A percentile compares a stretch with the other conserved stretches of the same genome.
Evolutionary conservation across 306 rosid species (phyloP).

Genomic region (Vigna mungo): DNA sequence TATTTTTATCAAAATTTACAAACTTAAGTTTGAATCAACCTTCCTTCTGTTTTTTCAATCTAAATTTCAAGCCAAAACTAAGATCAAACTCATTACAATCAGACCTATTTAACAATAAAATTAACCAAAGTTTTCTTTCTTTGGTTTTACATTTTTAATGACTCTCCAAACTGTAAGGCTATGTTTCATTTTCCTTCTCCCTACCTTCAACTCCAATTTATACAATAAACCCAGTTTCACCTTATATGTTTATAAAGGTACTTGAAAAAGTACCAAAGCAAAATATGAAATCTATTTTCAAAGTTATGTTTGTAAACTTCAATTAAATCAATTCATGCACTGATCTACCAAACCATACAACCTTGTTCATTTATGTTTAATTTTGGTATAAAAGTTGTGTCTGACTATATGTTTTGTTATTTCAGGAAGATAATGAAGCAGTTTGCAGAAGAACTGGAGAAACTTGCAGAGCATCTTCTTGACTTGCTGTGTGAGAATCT

Average conservation of each 20-base stretch:
- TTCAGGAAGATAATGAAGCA: conserved; percentile 79
- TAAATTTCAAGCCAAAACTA: neutral
- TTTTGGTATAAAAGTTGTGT: neutral
- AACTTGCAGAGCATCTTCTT: conserved; percentile 78
- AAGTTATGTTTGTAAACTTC: neutral
- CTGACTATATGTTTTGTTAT: neutral
- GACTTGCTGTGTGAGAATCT: conserved; percentile 92
- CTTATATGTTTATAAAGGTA: neutral
- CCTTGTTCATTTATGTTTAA: neutral
- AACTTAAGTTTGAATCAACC: neutral
- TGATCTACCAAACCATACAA: neutral
- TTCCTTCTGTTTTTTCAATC: neutral
- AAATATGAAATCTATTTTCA: neutral
- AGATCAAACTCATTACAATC: neutral
- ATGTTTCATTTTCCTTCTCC: neutral
- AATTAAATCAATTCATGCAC: neutral
- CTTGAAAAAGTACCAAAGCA: neutral
- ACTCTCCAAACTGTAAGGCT: neutral
- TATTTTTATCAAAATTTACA: neutral
- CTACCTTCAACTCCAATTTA: neutral
- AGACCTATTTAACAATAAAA: neutral
- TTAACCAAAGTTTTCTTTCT: no score
- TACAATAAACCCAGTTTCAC: neutral
- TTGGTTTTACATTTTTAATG: neutral
- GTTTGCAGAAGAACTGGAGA: conserved; percentile 70